Percentiles rank a stretch among this genome's conserved stretches.
Evolutionary conservation across 1,139 yeast species (phyloP).

Genomic region (Candida smagusa): DNA sequence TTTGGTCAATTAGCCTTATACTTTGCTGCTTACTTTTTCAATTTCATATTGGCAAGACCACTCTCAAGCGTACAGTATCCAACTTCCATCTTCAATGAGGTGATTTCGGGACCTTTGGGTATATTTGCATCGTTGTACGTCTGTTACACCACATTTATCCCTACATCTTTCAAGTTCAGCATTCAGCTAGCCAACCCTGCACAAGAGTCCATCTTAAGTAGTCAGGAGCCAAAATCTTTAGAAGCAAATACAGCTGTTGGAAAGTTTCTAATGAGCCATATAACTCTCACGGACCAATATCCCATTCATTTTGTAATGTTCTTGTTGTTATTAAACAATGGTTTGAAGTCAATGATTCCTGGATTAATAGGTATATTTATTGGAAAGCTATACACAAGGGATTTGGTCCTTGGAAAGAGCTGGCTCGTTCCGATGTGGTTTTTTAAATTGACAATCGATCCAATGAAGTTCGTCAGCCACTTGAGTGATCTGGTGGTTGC

Average conservation of each 20-base stretch:
- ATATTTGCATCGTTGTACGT: constrained; percentile 57
- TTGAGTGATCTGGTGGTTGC: neutral
- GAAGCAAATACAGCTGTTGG: neutral
- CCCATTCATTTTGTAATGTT: constrained; percentile 52
- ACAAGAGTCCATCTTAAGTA: neutral
- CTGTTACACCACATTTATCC: constrained; percentile 55
- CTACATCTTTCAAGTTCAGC: constrained; percentile 59
- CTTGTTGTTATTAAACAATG: constrained; percentile 54
- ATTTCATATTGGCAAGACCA: constrained; percentile 6
- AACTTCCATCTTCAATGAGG: constrained; percentile 33
- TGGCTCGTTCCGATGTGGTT: constrained; percentile 43
- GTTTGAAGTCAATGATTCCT: constrained; percentile 47
- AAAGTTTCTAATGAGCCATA: constrained; percentile 7
- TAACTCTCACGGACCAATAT: constrained; percentile 55
- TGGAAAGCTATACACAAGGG: constrained; percentile 55
- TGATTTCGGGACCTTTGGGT: constrained; percentile 62
- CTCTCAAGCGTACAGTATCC: constrained; percentile 12
- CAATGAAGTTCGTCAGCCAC: constrained; percentile 11
- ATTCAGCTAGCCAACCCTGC: constrained; percentile 34
- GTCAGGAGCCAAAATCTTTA: neutral
- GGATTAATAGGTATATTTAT: constrained; percentile 55
- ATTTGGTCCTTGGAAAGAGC: constrained; percentile 58
- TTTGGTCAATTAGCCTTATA: constrained; percentile 34
- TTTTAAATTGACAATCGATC: constrained; percentile 25
- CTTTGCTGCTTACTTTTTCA: constrained; percentile 25